Evolutionary conservation across 768 basidiomycete species (phyloP).

Genomic region (Collybia sordida): DNA sequence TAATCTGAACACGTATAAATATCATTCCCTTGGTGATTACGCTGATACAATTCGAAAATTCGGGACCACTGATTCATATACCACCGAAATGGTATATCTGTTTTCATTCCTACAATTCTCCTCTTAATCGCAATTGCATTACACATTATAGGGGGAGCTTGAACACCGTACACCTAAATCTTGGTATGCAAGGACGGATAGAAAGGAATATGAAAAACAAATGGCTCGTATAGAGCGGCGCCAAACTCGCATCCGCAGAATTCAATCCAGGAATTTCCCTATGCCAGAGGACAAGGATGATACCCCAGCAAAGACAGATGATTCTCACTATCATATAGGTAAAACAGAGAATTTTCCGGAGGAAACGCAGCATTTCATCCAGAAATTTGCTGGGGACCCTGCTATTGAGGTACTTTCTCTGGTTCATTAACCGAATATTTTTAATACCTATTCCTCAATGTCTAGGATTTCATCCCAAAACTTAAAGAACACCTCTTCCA

Average conservation of each 20-base stretch:
- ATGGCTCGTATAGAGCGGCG: conserved; percentile 10
- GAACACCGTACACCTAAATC: conserved; percentile 13
- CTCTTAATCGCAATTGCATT: neutral
- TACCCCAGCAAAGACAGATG: too few relatives aligned
- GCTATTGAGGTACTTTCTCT: neutral
- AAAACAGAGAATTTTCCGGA: neutral
- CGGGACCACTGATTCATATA: conserved; percentile 1
- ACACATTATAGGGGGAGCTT: conserved; percentile 13
- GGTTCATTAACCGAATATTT: too few relatives aligned
- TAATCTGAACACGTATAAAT: conserved; percentile 1
- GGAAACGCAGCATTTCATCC: neutral
- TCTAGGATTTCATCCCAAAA: too few relatives aligned
- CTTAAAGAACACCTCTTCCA: too few relatives aligned
- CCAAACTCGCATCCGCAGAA: conserved; percentile 7
- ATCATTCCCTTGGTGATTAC: conserved; percentile 1
- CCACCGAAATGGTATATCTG: neutral
- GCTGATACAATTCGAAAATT: neutral
- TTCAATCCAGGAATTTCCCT: too few relatives aligned
- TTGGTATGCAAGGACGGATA: conserved; percentile 7
- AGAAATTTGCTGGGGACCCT: neutral
- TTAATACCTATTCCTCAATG: too few relatives aligned
- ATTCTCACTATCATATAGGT: too few relatives aligned
- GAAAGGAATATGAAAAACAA: conserved; percentile 7
- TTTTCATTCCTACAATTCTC: neutral
- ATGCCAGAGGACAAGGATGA: too few relatives aligned